phyloP scores from a whole-genome alignment of 495 filamentous ascomycete genomes.

The Neurospora tetrasperma region DNA sequence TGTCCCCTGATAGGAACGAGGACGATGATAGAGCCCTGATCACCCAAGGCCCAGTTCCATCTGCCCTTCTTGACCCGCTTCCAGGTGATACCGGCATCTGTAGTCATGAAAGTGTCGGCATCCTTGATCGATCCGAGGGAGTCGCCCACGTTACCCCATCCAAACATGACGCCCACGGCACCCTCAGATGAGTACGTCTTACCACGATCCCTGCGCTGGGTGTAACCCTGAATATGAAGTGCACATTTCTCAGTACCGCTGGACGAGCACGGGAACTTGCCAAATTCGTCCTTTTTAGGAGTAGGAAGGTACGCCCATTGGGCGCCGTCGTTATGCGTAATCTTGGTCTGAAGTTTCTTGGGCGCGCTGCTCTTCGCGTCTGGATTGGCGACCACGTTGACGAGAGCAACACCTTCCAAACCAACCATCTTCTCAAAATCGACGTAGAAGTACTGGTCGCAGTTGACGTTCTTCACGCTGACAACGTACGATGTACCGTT shows the following conservation, averaged over 20 bases:
- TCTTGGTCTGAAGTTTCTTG: constrained; percentile 80
- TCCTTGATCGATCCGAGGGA: constrained; percentile 49
- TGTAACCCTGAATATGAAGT: constrained; percentile 89
- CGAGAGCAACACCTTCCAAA: constrained; percentile 78
- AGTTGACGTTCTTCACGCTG: constrained; percentile 67
- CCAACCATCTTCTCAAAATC: constrained; percentile 95
- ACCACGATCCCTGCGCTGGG: constrained; percentile 66
- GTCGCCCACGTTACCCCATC: constrained; percentile 79
- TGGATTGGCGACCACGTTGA: constrained; percentile 73
- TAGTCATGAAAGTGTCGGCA: constrained; percentile 76
- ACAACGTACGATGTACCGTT: constrained; percentile 92
- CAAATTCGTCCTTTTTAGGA: constrained; percentile 52
- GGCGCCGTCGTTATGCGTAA: constrained; percentile 92
- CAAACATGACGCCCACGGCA: constrained; percentile 88
- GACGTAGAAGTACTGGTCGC: constrained; percentile 62
- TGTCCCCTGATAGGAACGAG: constrained; percentile 46
- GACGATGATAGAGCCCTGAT: constrained; percentile 84
- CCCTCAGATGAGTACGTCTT: constrained; percentile 81
- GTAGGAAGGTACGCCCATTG: constrained; percentile 69
- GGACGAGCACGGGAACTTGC: constrained; percentile 60
- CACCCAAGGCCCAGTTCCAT: constrained; percentile 89
- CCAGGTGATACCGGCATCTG: constrained; percentile 85
- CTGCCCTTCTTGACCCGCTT: constrained; percentile 69
- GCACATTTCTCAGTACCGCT: constrained; percentile 57
- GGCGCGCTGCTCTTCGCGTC: constrained; percentile 44